Conservation (phyloP, 345 rosid genomes). For the Mangifera indica region DNA sequence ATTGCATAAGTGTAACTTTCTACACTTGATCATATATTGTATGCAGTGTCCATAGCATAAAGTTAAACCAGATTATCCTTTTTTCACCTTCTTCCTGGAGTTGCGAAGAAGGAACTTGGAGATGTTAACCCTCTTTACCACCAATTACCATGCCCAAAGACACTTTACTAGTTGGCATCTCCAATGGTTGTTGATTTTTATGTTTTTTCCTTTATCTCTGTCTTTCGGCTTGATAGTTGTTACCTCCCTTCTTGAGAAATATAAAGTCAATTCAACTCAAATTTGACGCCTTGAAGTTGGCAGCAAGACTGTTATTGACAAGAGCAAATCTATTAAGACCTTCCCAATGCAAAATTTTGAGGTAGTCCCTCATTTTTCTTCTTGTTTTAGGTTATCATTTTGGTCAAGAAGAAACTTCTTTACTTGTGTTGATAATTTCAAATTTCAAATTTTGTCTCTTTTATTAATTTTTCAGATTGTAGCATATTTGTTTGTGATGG, state of each 20-base stretch:
- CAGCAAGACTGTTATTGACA: conserved; percentile 93
- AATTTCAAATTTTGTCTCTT: too few relatives aligned
- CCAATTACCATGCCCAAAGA: background rate
- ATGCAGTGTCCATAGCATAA: background rate
- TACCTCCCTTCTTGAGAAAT: conserved; percentile 31
- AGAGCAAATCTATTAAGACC: conserved; percentile 97
- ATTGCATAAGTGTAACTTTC: background rate
- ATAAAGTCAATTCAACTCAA: conserved; percentile 19
- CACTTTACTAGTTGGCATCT: background rate
- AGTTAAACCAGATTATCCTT: background rate
- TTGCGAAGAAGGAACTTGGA: background rate
- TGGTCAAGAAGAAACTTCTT: background rate
- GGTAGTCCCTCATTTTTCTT: conserved; percentile 35
- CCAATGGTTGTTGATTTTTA: background rate
- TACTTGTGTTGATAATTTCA: background rate
- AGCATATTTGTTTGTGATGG: background rate
- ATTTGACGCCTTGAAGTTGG: conserved; percentile 78
- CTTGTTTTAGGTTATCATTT: background rate
- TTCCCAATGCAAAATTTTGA: conserved; percentile 95
- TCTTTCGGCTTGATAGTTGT: conserved; percentile 16
- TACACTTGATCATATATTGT: background rate
- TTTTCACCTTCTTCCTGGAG: background rate
- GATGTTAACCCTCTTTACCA: background rate
- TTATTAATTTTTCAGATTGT: background rate
- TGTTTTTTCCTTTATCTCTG: background rate